These are phyloP conservation scores for Monosporozyma servazzii DNA, from an alignment of 805 yeast genomes.

Conservation along the genomic window DNA sequence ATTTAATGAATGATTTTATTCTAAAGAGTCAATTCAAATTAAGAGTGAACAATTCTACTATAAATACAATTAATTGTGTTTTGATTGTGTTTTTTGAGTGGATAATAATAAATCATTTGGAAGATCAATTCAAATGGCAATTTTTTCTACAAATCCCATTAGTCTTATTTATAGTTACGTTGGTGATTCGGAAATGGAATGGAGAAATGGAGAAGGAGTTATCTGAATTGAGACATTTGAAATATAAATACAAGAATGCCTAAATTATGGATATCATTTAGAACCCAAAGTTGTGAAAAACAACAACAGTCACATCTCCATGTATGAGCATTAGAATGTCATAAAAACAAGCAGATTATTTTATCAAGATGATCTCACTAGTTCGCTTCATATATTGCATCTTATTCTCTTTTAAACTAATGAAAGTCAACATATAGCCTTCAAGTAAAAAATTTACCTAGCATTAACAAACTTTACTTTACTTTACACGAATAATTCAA, in stretches of 20 bases:
- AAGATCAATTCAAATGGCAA: conserved; percentile 6
- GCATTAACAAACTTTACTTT: too few relatives aligned
- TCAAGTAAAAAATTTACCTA: not conserved
- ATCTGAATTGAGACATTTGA: conserved; percentile 15
- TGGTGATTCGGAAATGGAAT: conserved; percentile 16
- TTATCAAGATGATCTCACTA: too few relatives aligned
- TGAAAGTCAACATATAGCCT: not conserved
- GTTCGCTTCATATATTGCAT: not conserved
- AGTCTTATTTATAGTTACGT: conserved; percentile 15
- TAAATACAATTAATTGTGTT: conserved; percentile 16
- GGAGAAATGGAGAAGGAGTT: conserved; percentile 18
- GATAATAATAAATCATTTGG: conserved; percentile 17
- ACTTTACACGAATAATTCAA: not conserved
- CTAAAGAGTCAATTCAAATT: conserved; percentile 11
- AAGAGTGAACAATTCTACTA: conserved; percentile 11
- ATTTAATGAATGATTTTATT: conserved; percentile 16
- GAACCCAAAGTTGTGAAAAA: too few relatives aligned
- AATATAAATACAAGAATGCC: conserved; percentile 28
- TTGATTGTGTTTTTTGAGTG: conserved; percentile 21
- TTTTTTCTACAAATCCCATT: conserved; percentile 20
- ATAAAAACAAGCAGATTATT: too few relatives aligned
- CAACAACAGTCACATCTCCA: too few relatives aligned
- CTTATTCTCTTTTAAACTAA: not conserved
- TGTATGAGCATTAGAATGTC: too few relatives aligned
- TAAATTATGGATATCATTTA: conserved; percentile 3